Conservation (phyloP, 2,329 filamentous ascomycete species). For the Fusarium tanahbumbuense region DNA sequence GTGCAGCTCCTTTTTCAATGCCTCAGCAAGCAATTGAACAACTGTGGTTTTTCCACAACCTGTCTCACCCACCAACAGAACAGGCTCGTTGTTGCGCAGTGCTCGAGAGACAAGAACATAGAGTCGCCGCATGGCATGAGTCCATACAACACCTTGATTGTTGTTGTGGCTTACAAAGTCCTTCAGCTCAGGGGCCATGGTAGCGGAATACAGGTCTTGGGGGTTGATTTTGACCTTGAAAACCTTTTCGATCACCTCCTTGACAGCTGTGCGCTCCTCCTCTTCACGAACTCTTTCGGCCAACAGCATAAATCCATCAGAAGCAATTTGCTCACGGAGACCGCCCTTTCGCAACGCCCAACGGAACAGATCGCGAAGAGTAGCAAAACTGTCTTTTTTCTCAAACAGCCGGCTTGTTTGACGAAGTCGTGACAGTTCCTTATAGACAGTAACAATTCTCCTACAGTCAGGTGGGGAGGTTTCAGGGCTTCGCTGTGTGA, state of each 20-base stretch:
- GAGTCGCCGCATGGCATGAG: conserved; percentile 89
- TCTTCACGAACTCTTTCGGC: conserved; percentile 93
- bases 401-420: conserved; percentile 95
- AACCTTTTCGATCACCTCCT: conserved; percentile 86
- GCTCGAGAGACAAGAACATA: conserved; percentile 91
- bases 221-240: conserved; percentile 89
- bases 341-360: conserved; percentile 92
- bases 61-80: conserved; percentile 94
- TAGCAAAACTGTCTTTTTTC: conserved; percentile 97
- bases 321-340: conserved; percentile 86
- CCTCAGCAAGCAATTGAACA: conserved; percentile 89
- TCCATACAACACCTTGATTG: conserved; percentile 85
- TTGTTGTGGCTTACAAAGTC: conserved; percentile 61
- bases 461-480: conserved; percentile 91
- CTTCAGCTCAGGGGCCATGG: conserved; percentile 66
- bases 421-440: conserved; percentile 87
- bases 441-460: conserved; percentile 92
- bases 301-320: conserved; percentile 95
- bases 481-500: conserved; percentile 86
- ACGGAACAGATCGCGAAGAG: conserved; percentile 91
- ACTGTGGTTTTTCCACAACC: conserved; percentile 98
- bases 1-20: conserved; percentile 78
- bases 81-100: conserved; percentile 89
- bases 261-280: conserved; percentile 87
- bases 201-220: conserved; percentile 75